Evolutionary conservation across 441 rosid genomes (phyloP), one percentile per base, ranked within the genome.

Genomic region (Bocquillonia castaneifolia): DNA sequence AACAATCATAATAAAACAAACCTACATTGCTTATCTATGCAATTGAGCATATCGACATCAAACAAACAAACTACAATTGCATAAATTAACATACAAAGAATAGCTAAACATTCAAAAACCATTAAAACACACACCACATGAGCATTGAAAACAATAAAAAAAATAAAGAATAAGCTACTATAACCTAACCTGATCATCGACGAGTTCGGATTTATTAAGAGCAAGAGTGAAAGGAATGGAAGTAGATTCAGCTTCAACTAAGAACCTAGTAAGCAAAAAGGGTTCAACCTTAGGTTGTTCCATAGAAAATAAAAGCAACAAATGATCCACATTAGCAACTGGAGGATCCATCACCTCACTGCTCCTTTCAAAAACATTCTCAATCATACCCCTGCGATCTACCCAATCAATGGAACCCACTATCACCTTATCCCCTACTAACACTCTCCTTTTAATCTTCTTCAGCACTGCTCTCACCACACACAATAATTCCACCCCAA

Each of bases 341-440:
- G 96, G 96, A 54, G 96, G 98, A 72, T 93, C 96, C 31, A 79
- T 56, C 60, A 91, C 79, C 85, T 77, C 91, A 2, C 94, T 76
- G 0, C 67, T 71, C 47, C 97, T 80, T 17, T 83, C 85, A 60
- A 87, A 90, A 77, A 89, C 92, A 65, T 93, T 89, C 86, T 93
- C 97, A 20, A 90, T 93, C 89, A 85, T 77, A 26, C 94, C 97
- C 56, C 98, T 79, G 0, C 86, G 81, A 48, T 86, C 98, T 56
- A 83, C 85, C 98, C 98, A 93, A 81, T 93, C 96, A 45, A 93
- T 83, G 14, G 94, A 86, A 7, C 97, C 92, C 0, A 90, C 92
- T 52, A 90, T 66, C 47, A 93, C 98, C 77, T 74, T 84, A 69
- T 93, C 97, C 28, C 98, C 98, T 6, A 93, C 97, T 73, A 87